phyloP scores from a whole-genome alignment of 2,329 filamentous ascomycete species.

The Phialemoniopsis sp. region DNA sequence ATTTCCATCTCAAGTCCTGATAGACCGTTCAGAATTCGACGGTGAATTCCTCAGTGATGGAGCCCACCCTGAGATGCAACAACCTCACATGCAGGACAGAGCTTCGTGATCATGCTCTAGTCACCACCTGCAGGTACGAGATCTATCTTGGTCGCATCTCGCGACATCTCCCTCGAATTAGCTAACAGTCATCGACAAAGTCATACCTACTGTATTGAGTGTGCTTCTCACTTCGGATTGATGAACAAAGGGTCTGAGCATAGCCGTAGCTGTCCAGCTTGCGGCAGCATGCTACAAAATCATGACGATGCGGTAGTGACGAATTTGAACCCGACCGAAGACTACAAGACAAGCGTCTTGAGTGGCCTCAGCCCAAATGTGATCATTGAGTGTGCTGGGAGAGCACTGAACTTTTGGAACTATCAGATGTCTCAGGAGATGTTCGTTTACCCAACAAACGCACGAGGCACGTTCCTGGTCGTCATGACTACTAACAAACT shows the following conservation, averaged over 20 bases:
- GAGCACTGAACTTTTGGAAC: slow-evolving; percentile 78
- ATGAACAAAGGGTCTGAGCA: slow-evolving; percentile 46
- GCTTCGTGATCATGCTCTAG: slow-evolving; percentile 68
- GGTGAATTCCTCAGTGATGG: slow-evolving; percentile 49
- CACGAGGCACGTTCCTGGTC: slow-evolving; percentile 7
- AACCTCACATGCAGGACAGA: slow-evolving; percentile 68
- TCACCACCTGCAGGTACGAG: slow-evolving; percentile 79
- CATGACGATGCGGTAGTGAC: slow-evolving; percentile 72
- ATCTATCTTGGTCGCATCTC: slow-evolving; percentile 6
- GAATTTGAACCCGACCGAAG: slow-evolving; percentile 73
- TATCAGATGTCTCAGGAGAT: slow-evolving; percentile 85
- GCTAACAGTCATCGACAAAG: slow-evolving; percentile 32
- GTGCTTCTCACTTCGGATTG: slow-evolving; percentile 64
- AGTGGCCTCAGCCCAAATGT: slow-evolving; percentile 76
- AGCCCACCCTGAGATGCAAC: slow-evolving; percentile 75
- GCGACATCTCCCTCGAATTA: neutral
- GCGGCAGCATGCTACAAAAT: slow-evolving; percentile 61
- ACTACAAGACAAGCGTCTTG: slow-evolving; percentile 84
- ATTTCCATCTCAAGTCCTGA: too few species aligned
- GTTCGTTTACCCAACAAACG: slow-evolving; percentile 35
- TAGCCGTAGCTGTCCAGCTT: slow-evolving; percentile 68
- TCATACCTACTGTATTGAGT: slow-evolving; percentile 81
- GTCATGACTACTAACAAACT: slow-evolving; percentile 7
- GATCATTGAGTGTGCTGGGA: slow-evolving; percentile 82
- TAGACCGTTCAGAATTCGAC: too few species aligned